Base-by-base conservation (phyloP, 2,329 filamentous ascomycete species). In the Conoideocrella luteorostrata region DNA sequence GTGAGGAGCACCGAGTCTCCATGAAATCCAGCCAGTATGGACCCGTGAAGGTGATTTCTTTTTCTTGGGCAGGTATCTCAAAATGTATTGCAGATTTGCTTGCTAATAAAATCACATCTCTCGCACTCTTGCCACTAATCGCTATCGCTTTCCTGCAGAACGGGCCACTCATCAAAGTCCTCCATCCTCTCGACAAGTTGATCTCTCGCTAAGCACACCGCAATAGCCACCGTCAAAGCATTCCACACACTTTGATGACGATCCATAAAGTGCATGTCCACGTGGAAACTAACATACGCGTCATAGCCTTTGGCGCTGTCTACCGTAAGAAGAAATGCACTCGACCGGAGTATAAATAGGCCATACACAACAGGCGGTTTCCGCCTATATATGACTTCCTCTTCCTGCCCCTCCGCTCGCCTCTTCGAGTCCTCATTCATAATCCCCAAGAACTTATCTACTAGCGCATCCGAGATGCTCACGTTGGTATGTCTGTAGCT, bases 231-330 rank as follows among this genome's bases (percentile, higher is more conserved):
- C 4, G 68, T 70, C 29, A 71, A 50, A 2, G 66, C 68, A 48
- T 71, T 70, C 68, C 68, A 71, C 18, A 71, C 59, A 41, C 66
- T 63, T 50, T 70, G 67, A 15, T 60, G 54, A 10, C 54, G 54
- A 34, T 68, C 60, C 41, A 58, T 55, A 35, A 71, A 68, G 36
- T 67, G 57, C 18, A 63, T 53, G 36, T 68, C 63, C n/a, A 69
- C 61, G 36, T 70, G 68, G 42, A 64, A 70, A 49, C 65, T 70
- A 24, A 70, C 59, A 40, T 63, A 60, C n/a, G 59, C 61, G 4
- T 55, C 36, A 2, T 60, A 52, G 3, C 56, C 63, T 39, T 62
- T 63, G 17, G 64, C 54, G 1, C 68, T 59, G 43, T 71, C 68
- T 6, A 57, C 54, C 4, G 66, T 69, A 5, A 70, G 54, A 7